phyloP scores from a whole-genome alignment of 2,329 filamentous ascomycete species.

The Penicillium capsulatum region DNA sequence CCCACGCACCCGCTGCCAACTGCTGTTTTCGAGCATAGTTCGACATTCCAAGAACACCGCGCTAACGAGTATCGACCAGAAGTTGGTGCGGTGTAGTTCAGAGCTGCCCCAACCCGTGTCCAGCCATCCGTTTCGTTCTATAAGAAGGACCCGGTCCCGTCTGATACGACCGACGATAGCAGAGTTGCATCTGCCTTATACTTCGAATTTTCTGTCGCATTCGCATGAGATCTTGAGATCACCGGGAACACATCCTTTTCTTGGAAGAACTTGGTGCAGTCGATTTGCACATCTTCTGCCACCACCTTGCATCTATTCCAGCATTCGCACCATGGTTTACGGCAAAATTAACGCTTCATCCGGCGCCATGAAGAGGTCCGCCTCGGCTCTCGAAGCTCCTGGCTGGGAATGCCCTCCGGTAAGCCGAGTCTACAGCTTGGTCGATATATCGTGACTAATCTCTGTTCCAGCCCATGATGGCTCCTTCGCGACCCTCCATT shows the following conservation, averaged over 20 bases:
- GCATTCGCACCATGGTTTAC: constrained; percentile 28
- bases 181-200: too few relatives aligned
- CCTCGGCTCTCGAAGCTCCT: constrained; percentile 24
- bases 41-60: not conserved
- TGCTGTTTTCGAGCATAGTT: too few relatives aligned
- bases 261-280: not conserved
- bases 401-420: constrained; percentile 33
- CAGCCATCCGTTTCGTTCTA: constrained; percentile 6
- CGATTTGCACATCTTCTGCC: constrained; percentile 1
- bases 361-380: constrained; percentile 30
- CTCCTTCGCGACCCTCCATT: constrained; percentile 21
- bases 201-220: too few relatives aligned
- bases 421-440: constrained; percentile 10
- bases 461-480: constrained; percentile 26
- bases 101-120: constrained; percentile 1
- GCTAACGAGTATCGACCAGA: constrained; percentile 4
- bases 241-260: too few relatives aligned
- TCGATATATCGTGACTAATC: constrained; percentile 1
- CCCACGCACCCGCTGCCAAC: too few relatives aligned
- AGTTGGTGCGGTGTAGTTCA: not conserved
- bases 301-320: not conserved
- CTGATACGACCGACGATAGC: not conserved
- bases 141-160: constrained; percentile 9
- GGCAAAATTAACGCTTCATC: constrained; percentile 21
- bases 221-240: too few relatives aligned